A percentile compares a stretch with the other conserved stretches of the same genome.
phyloP scores from a whole-genome alignment of 306 rosid genomes.

The Pachyrhizus erosus region DNA sequence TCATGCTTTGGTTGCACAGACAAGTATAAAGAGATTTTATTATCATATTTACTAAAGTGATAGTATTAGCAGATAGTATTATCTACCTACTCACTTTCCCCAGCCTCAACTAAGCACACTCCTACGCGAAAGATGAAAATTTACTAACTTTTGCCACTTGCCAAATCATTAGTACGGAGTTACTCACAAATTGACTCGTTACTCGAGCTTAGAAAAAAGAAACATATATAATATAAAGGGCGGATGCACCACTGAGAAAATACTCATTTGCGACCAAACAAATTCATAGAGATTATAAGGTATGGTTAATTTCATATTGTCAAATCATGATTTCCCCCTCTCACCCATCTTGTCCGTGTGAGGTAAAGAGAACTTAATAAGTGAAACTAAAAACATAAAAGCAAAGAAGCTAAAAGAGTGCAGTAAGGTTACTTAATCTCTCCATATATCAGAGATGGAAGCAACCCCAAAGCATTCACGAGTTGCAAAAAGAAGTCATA shows the following conservation, averaged over 20 bases:
- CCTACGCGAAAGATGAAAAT: background rate
- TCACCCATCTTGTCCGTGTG: background rate
- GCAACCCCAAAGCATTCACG: background rate
- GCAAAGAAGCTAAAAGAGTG: background rate
- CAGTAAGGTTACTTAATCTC: constrained; percentile 1
- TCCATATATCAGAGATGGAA: background rate
- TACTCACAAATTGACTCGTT: background rate
- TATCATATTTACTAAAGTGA: too few relatives aligned
- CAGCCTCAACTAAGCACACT: background rate
- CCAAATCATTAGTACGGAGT: background rate
- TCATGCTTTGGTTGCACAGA: background rate
- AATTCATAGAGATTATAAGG: background rate
- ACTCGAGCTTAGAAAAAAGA: background rate
- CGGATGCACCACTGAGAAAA: constrained; percentile 12
- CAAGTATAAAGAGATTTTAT: background rate
- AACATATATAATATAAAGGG: background rate
- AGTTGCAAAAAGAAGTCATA: background rate
- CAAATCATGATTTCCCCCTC: background rate
- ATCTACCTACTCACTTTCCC: background rate
- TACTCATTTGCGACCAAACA: background rate
- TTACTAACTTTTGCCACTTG: background rate
- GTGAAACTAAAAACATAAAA: background rate
- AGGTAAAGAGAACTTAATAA: background rate
- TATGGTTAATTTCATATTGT: background rate
- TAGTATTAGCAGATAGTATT: too few relatives aligned